Conservation (phyloP, 2,329 filamentous ascomycete genomes). For the Fusarium transvaalense region DNA sequence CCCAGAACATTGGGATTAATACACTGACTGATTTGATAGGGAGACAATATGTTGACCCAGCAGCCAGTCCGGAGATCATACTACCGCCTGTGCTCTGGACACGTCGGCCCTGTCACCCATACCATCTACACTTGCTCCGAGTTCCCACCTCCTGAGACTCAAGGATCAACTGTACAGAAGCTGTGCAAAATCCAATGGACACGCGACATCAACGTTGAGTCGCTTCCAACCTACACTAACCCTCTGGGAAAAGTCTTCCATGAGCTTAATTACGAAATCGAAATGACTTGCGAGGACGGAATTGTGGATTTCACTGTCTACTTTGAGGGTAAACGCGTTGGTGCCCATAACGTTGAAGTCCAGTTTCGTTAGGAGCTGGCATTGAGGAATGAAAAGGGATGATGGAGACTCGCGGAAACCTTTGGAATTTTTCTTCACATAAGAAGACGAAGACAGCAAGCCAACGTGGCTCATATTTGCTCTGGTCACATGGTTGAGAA, state of each 20-base stretch:
- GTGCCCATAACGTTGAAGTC: slow-evolving; percentile 33
- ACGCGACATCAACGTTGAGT: background rate
- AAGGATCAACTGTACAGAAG: rapidly evolving
- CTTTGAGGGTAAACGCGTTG: slow-evolving; percentile 29
- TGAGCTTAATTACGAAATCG: background rate
- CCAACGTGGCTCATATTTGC: background rate
- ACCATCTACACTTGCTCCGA: slow-evolving; percentile 1
- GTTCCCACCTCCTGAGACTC: background rate
- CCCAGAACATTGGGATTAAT: no score
- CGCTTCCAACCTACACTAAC: slow-evolving; percentile 33
- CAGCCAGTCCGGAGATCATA: background rate
- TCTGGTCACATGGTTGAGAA: background rate
- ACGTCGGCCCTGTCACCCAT: rapidly evolving
- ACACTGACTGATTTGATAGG: background rate
- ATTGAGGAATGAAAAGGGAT: background rate
- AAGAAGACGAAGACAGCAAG: no score
- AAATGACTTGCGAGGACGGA: slow-evolving; percentile 41
- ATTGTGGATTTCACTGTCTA: slow-evolving; percentile 43
- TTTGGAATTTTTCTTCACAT: no score
- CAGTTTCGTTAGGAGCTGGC: slow-evolving; percentile 27
- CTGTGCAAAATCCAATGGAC: slow-evolving; percentile 44
- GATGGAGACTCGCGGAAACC: no score
- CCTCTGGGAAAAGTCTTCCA: slow-evolving; percentile 7
- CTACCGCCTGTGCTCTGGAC: rapidly evolving
- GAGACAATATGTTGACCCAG: slow-evolving; percentile 16